These are phyloP conservation scores for Lyophyllum decastes DNA, from an alignment of 768 basidiomycete species.

Conservation along the genomic window DNA sequence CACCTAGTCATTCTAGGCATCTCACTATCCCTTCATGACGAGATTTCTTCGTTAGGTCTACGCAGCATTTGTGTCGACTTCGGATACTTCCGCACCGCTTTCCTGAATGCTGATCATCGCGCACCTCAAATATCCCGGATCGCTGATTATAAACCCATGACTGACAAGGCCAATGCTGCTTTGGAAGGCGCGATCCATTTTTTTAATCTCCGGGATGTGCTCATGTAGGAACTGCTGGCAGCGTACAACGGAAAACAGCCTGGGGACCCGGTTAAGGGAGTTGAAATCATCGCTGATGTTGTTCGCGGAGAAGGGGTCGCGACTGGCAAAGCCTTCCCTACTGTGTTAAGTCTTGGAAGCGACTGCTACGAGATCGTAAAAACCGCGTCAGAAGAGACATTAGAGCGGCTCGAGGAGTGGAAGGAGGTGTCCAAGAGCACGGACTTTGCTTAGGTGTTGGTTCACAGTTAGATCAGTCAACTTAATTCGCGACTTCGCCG, in stretches of 20 bases:
- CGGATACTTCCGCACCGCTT: conserved; percentile 40
- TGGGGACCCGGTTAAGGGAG: conserved; percentile 37
- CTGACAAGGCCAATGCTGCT: conserved; percentile 22
- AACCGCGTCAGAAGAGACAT: conserved; percentile 2
- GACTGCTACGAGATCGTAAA: conserved; percentile 29
- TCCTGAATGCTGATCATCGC: conserved; percentile 29
- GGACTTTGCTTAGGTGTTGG: not conserved
- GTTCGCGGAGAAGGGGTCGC: conserved; percentile 31
- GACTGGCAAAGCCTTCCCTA: conserved; percentile 31
- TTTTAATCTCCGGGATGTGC: too few relatives aligned
- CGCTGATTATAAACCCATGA: conserved; percentile 30
- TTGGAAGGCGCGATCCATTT: conserved; percentile 23
- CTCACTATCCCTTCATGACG: conserved; percentile 32
- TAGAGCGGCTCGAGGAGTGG: not conserved
- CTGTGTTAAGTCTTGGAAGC: conserved; percentile 26
- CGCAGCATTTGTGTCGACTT: conserved; percentile 38
- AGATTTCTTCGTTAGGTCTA: conserved; percentile 39
- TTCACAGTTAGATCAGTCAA: too few relatives aligned
- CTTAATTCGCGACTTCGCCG: too few relatives aligned
- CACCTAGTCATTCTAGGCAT: conserved; percentile 22
- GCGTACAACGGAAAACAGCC: conserved; percentile 36
- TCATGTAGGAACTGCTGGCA: too few relatives aligned
- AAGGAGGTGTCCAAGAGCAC: not conserved
- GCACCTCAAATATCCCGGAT: conserved; percentile 30
- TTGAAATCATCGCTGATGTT: conserved; percentile 33